Percentiles rank a stretch among this genome's conserved stretches.
Conservation (phyloP, 31 red algal genomes). For the Bonnemaisonia californica region DNA sequence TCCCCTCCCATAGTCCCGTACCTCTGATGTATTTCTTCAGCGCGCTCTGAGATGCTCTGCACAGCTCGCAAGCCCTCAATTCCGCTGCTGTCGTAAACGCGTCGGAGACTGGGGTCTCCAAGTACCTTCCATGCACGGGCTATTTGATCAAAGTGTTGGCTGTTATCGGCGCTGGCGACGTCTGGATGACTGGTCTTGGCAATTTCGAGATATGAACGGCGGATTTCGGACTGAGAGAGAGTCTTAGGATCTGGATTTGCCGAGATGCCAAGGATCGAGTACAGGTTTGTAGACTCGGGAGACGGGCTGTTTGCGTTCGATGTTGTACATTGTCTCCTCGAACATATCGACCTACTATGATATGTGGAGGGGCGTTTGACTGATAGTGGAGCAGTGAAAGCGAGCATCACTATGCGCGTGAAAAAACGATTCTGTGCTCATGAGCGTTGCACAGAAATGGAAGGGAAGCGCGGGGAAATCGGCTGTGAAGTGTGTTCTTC, state of each 20-base stretch:
- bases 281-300: constrained; percentile 12
- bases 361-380: too few species aligned
- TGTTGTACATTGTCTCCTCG: too few species aligned
- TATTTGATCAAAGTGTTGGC: constrained; percentile 38
- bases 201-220: constrained; percentile 52
- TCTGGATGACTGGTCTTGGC: constrained; percentile 68
- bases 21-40: constrained; percentile 23
- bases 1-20: constrained; percentile 44
- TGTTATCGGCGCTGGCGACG: not conserved
- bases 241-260: not conserved
- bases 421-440: too few species aligned
- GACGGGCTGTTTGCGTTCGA: not conserved
- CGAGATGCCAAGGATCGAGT: constrained; percentile 47
- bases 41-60: constrained; percentile 54
- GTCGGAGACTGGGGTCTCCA: constrained; percentile 60
- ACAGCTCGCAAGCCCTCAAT: constrained; percentile 69
- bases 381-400: too few species aligned
- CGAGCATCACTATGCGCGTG: too few species aligned
- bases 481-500: too few species aligned
- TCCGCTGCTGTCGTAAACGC: constrained; percentile 80
- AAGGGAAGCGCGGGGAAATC: too few species aligned
- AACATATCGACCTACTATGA: too few species aligned
- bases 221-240: constrained; percentile 40
- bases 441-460: too few species aligned
- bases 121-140: constrained; percentile 75